Percentiles rank a stretch among this genome's conserved stretches.
phyloP scores from a whole-genome alignment of 179 eudicot genomes.

The Spinacia oleracea region DNA sequence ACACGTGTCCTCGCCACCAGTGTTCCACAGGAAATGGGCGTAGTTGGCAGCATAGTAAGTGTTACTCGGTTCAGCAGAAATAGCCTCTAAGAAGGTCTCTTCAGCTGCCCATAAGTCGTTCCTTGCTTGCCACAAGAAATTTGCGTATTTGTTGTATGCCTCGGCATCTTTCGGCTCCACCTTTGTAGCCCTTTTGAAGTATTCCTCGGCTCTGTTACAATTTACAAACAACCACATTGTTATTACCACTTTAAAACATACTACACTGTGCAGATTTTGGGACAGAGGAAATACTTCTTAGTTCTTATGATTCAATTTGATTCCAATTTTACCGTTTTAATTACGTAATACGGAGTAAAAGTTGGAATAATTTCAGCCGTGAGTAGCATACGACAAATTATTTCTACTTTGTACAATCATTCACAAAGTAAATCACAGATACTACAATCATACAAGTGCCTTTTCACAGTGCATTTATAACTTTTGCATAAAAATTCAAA shows the following conservation, averaged over 20 bases:
- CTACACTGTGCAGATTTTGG: not conserved
- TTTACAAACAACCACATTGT: not conserved
- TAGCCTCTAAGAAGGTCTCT: conserved; percentile 76
- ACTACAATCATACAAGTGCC: too few relatives aligned
- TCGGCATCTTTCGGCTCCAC: conserved; percentile 87
- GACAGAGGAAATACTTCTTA: too few relatives aligned
- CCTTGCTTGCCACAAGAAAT: conserved; percentile 76
- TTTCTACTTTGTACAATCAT: not conserved
- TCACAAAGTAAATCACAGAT: too few relatives aligned
- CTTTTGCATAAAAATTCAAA: not conserved
- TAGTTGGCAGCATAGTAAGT: conserved; percentile 68
- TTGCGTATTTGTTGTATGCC: conserved; percentile 77
- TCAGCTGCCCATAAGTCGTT: conserved; percentile 94
- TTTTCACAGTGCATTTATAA: conserved; percentile 10
- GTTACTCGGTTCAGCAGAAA: conserved; percentile 70
- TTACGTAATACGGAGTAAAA: not conserved
- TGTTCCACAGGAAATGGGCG: conserved; percentile 84
- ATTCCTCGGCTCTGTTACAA: conserved; percentile 79
- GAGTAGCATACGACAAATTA: conserved; percentile 9
- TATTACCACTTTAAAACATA: not conserved
- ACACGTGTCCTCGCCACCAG: conserved; percentile 91
- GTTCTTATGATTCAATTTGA: not conserved
- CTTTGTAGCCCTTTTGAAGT: conserved; percentile 68
- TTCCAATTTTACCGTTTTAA: not conserved
- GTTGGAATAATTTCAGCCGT: not conserved